Base-by-base conservation (phyloP, 2,329 filamentous ascomycete species). In the Pseudophaeomoniella oleicola region DNA sequence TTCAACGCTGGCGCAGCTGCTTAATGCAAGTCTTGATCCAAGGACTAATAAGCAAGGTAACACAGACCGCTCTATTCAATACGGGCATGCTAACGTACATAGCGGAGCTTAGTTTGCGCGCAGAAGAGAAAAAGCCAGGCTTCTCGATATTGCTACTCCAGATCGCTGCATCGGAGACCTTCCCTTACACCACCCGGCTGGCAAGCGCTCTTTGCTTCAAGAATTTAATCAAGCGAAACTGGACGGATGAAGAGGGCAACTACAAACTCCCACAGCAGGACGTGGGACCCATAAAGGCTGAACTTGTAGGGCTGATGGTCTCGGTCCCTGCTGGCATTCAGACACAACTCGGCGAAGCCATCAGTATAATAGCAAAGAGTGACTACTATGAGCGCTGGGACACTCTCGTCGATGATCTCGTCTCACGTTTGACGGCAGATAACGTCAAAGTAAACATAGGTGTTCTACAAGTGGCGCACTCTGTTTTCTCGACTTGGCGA, bases 361-460 rank as follows among this genome's bases (percentile, higher is more conserved):
- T 96, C 58, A 94, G 88, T 61, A 76, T 92, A 49, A 96, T 98
- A 51, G 90, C 90, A 42, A 88, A 96, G 60, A 96, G 87, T 47
- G 90, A 98, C 58, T 98, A 98, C 60, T 98, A 82, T 80, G 71
- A 81, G 58, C 72, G 81, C 51, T 98, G 90, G 90, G 82, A 96
- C 53, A 94, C 87, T n/a, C 69, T 98, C 41, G 87, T 93, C 37
- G 75, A 82, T 64, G 87, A 98, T 58, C 77, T 98, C 40, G 86
- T 94, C 47, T 83, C 80, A 34, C 78, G 87, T 34, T 73, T 98
- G 44, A 88, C 85, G 3, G 69, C 79, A 10, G 77, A 81, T 47
- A 82, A 96, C 55, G 75, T 80, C 41, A 78, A 79, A 46, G 71
- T 86, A 56, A 98, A 96, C 60, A 84, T 87, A 50, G 92, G 90